Conservation (phyloP, 2,329 filamentous ascomycete genomes). For the Emericellopsis atlantica region DNA sequence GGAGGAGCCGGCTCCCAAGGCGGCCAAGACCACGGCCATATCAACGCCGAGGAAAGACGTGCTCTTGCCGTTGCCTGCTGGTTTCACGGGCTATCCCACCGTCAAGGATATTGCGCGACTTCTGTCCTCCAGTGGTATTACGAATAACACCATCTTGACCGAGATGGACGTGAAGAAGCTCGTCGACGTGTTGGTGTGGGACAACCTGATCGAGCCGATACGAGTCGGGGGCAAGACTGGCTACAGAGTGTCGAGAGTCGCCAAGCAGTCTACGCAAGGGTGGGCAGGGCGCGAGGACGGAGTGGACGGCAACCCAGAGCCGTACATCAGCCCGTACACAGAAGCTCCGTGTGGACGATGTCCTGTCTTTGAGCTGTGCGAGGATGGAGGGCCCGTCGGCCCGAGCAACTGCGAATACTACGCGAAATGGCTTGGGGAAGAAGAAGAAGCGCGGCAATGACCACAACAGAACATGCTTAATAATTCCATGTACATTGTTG, state of each 20-base stretch:
- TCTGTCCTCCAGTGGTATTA: slow-evolving; percentile 56
- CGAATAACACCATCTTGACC: slow-evolving; percentile 57
- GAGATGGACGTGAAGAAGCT: slow-evolving; percentile 75
- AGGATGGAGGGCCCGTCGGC: slow-evolving; percentile 80
- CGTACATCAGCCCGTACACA: slow-evolving; percentile 59
- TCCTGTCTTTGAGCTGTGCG: slow-evolving; percentile 86
- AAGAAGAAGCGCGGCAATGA: too few relatives aligned
- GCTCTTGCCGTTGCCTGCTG: slow-evolving; percentile 44
- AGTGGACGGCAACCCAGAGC: slow-evolving; percentile 25
- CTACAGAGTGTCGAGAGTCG: slow-evolving; percentile 38
- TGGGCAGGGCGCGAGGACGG: slow-evolving; percentile 27
- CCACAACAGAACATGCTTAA: too few relatives aligned
- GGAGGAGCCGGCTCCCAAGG: slow-evolving; percentile 15
- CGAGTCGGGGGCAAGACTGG: slow-evolving; percentile 33
- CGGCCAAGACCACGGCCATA: slow-evolving; percentile 10
- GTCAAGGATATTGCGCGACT: slow-evolving; percentile 64
- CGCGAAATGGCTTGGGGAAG: slow-evolving; percentile 57
- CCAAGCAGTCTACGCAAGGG: slow-evolving; percentile 27
- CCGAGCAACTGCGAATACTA: slow-evolving; percentile 90
- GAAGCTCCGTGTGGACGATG: slow-evolving; percentile 86
- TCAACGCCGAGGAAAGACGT: slow-evolving; percentile 18
- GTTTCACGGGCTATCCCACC: slow-evolving; percentile 70
- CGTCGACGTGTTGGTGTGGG: slow-evolving; percentile 78
- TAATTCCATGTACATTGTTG: too few relatives aligned
- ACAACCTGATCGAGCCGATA: slow-evolving; percentile 66